Evolutionary conservation across 2,329 filamentous ascomycete species (phyloP).

Genomic region (Rachicladosporium sp.): DNA sequence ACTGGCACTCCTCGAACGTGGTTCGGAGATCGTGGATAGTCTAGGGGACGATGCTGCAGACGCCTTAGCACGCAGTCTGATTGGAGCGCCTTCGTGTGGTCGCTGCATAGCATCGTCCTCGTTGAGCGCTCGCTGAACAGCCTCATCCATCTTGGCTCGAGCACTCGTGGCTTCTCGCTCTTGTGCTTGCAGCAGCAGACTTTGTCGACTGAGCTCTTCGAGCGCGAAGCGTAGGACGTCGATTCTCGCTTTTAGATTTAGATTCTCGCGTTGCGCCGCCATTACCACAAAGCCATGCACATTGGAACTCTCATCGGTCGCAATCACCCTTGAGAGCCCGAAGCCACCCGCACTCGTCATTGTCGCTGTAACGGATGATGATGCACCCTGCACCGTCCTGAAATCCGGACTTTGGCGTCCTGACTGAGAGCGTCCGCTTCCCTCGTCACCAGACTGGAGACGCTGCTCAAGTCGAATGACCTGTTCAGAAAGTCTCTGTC

Average conservation of each 20-base stretch:
- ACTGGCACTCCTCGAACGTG: too few relatives aligned
- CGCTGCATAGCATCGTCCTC: too few relatives aligned
- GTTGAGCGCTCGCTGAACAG: too few relatives aligned
- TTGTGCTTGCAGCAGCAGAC: too few relatives aligned
- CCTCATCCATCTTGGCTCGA: too few relatives aligned
- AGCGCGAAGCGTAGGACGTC: too few relatives aligned
- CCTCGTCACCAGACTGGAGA: neutral
- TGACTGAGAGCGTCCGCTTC: neutral
- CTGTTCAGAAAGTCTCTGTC: slow-evolving; percentile 30
- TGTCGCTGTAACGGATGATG: neutral
- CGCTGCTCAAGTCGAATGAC: slow-evolving; percentile 20
- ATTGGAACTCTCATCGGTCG: neutral
- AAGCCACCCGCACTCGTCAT: neutral
- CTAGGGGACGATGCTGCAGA: too few relatives aligned
- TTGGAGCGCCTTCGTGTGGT: too few relatives aligned
- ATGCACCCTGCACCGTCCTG: neutral
- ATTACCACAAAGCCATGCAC: neutral
- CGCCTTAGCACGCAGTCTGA: too few relatives aligned
- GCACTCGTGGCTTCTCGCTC: too few relatives aligned
- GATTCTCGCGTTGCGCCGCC: neutral
- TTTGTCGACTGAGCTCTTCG: too few relatives aligned
- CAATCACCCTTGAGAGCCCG: neutral
- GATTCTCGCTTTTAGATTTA: neutral
- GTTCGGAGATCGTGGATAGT: too few relatives aligned
- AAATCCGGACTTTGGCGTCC: neutral